Evolutionary conservation across 169 alveolate genomes (phyloP), one percentile per base, ranked within the genome.

Genomic region (Plasmodium berghei): DNA sequence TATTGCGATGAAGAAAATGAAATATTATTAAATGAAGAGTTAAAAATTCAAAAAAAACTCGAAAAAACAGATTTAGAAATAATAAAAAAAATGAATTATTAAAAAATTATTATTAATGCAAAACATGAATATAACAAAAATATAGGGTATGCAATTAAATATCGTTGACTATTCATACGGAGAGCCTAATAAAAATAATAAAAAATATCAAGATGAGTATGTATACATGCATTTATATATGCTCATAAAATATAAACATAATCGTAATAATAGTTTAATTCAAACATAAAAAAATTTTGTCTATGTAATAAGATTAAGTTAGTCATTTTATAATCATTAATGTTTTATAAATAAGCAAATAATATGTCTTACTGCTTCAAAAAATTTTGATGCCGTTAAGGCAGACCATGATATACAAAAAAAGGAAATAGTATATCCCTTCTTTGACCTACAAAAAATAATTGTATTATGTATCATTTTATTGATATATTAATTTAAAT

Each of bases 381-480:
- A 94, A 92, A 94, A 96, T 87, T 93, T 73, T 9, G 98, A 90
- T n/a, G 98, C 96, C 72, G 94, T 96, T 62, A 92, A 88, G 34
- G 97, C 95, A 56, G 96, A 93, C 93, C 95, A 93, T 40, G 88
- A 64, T 9, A 94, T 92, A 54, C 94, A 93, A 9, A 85, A 66
- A 42, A 94, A 54, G 6, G 94, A 86, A 24, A 94, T 73, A 12
- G 89, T 22, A 6, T 93, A 90, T 64, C 97, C 91, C 8, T 69
- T 83, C 24, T 83, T 83, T 26, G 91, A 83, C 20, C 91, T 83
- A 45, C 52, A 55, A 58, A 40, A 54, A 67, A 20, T 14, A 52
- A 63, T 62, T 45, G 6, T 56, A 59, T 56, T 34, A 16, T 40
- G n/a, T 55, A 14, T 52, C 54, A 54, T 26, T 73, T 14, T 8